Percentiles rank a stretch among this genome's conserved stretches.
Conservation (phyloP, 2,329 filamentous ascomycete species). For the Paecilomyces fulvus region DNA sequence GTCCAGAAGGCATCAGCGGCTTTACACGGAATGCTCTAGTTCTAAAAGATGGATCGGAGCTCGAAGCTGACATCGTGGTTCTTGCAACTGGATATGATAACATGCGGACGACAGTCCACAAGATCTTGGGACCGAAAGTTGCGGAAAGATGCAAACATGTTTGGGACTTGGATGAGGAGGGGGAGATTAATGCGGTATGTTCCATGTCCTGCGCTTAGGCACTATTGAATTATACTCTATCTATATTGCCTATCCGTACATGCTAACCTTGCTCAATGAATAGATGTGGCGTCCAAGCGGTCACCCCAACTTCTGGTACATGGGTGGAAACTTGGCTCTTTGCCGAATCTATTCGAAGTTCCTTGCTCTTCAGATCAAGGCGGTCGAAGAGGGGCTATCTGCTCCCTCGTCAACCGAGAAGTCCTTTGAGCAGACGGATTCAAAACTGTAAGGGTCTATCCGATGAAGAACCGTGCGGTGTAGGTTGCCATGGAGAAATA, state of each 20-base stretch:
- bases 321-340: constrained; percentile 56
- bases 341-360: constrained; percentile 53
- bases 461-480: too few relatives aligned
- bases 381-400: constrained; percentile 31
- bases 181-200: constrained; percentile 43
- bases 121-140: constrained; percentile 54
- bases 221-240: too few relatives aligned
- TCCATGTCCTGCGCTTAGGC: neutral
- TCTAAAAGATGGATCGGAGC: constrained; percentile 47
- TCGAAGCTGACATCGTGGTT: constrained; percentile 56
- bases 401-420: constrained; percentile 1
- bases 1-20: constrained; percentile 43
- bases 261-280: neutral
- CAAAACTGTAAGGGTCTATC: neutral
- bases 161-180: constrained; percentile 53
- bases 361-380: constrained; percentile 44
- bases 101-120: constrained; percentile 56
- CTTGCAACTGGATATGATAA: constrained; percentile 59
- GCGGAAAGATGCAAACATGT: constrained; percentile 49
- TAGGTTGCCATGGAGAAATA: neutral
- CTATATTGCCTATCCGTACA: neutral
- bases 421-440: neutral
- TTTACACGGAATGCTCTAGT: constrained; percentile 41
- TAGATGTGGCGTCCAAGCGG: constrained; percentile 49
- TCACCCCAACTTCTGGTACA: constrained; percentile 58